A percentile compares a stretch with the other conserved stretches of the same genome.
Evolutionary conservation across 1,284 basidiomycete genomes (phyloP).

Genomic region (Ustilago trichophora): DNA sequence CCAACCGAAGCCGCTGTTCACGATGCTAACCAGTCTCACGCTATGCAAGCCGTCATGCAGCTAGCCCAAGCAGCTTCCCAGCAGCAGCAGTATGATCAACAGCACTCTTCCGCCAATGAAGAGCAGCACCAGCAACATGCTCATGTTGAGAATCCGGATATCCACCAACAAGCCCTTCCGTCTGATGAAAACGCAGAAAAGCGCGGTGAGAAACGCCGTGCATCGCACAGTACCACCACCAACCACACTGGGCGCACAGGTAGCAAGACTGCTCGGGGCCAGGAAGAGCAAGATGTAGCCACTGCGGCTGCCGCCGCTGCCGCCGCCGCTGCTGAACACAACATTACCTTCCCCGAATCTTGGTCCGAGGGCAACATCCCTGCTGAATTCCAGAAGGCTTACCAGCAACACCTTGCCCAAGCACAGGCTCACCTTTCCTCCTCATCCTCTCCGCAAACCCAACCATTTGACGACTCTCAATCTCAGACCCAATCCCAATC

Average conservation of each 20-base stretch:
- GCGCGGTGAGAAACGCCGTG: slow-evolving; percentile 22
- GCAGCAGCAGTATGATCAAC: slow-evolving; percentile 38
- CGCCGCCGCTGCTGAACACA: slow-evolving; percentile 2
- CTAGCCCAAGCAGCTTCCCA: slow-evolving; percentile 45
- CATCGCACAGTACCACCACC: too few relatives aligned
- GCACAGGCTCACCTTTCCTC: slow-evolving; percentile 10
- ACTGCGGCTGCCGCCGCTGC: slow-evolving; percentile 16
- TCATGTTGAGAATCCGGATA: slow-evolving; percentile 15
- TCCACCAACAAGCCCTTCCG: slow-evolving; percentile 23
- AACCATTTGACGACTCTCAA: too few relatives aligned
- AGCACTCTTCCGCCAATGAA: background rate
- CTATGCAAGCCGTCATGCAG: slow-evolving; percentile 49
- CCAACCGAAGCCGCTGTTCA: slow-evolving; percentile 1
- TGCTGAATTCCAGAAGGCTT: slow-evolving; percentile 33
- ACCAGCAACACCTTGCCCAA: slow-evolving; percentile 39
- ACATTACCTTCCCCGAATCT: slow-evolving; percentile 20
- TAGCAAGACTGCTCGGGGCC: slow-evolving; percentile 15
- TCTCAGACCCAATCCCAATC: background rate
- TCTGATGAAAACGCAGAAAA: slow-evolving; percentile 5
- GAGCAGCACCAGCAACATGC: slow-evolving; percentile 29
- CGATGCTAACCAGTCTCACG: slow-evolving; percentile 12
- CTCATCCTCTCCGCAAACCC: background rate
- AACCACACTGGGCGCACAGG: slow-evolving; percentile 2
- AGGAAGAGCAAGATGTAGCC: slow-evolving; percentile 10
- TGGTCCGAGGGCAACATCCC: slow-evolving; percentile 31